These are phyloP conservation scores for Gymnopus androsaceus DNA, from an alignment of 1,284 basidiomycete species.

Conservation along the genomic window DNA sequence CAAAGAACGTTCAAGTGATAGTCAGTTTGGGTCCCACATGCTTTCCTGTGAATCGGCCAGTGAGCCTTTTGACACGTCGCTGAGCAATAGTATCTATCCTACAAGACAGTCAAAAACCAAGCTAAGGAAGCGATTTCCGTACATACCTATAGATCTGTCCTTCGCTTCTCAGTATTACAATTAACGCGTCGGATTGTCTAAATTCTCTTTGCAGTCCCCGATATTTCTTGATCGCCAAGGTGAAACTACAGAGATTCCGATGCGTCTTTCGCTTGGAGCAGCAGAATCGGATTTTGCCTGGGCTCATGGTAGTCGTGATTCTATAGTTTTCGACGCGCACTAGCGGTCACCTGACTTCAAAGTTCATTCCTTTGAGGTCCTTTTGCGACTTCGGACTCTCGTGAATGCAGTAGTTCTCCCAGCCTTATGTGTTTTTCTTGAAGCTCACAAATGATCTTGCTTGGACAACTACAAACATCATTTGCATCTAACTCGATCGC, in stretches of 20 bases:
- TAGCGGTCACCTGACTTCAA: too few species aligned
- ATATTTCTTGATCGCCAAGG: too few species aligned
- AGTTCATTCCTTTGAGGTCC: too few species aligned
- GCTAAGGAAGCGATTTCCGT: too few species aligned
- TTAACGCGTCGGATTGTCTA: neutral
- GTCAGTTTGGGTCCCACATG: neutral
- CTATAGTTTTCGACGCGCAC: too few species aligned
- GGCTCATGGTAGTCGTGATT: too few species aligned
- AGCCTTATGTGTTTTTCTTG: constrained; percentile 46
- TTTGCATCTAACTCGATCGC: constrained; percentile 77
- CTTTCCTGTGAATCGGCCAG: neutral
- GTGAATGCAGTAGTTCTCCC: constrained; percentile 15
- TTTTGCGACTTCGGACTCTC: constrained; percentile 12
- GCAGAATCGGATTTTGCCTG: too few species aligned
- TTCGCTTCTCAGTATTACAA: too few species aligned
- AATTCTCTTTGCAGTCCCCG: neutral
- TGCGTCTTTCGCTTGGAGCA: too few species aligned
- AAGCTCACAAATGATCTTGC: constrained; percentile 77
- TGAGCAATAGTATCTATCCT: neutral
- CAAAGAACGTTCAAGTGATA: neutral
- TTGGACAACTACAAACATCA: constrained; percentile 85
- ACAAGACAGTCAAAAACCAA: too few species aligned
- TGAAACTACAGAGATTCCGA: too few species aligned
- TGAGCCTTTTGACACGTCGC: neutral
- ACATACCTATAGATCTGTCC: neutral